These are phyloP conservation scores for Lichtheimia hyalospora DNA, from an alignment of 371 early-diverging fungal genomes.

Conservation along the genomic window DNA sequence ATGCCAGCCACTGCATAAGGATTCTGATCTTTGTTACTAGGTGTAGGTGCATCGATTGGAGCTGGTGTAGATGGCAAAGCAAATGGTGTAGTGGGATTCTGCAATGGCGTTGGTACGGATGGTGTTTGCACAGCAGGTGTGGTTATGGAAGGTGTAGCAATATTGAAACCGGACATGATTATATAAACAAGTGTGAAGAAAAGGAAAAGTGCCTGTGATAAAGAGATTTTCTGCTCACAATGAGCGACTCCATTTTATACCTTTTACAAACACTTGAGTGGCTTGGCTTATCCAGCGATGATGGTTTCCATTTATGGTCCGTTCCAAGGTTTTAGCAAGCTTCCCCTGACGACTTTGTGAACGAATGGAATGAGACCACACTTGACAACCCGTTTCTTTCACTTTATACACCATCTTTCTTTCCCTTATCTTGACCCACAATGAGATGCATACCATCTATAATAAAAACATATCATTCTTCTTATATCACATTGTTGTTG, in stretches of 20 bases:
- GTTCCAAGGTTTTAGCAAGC: too few species aligned
- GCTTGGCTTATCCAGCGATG: neutral
- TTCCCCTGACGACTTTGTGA: too few species aligned
- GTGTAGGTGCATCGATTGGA: conserved; percentile 50
- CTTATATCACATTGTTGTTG: too few species aligned
- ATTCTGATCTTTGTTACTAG: conserved; percentile 43
- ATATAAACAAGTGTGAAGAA: neutral
- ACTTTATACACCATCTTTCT: too few species aligned
- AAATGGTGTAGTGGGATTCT: conserved; percentile 42
- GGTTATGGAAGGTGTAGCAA: conserved; percentile 49
- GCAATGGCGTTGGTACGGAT: conserved; percentile 44
- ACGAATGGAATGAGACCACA: too few species aligned
- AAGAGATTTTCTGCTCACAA: neutral
- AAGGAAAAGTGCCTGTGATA: neutral
- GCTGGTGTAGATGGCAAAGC: conserved; percentile 53
- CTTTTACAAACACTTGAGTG: neutral
- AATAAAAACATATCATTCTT: too few species aligned
- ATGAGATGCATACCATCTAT: too few species aligned
- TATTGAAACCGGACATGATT: conserved; percentile 50
- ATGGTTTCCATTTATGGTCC: neutral
- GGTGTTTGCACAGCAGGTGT: conserved; percentile 54
- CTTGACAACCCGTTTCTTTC: too few species aligned
- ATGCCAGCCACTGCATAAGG: conserved; percentile 72
- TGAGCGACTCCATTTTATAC: conserved; percentile 2
- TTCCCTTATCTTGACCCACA: too few species aligned